Conservation (phyloP, 306 rosid species). For the Medicago truncatula region DNA sequence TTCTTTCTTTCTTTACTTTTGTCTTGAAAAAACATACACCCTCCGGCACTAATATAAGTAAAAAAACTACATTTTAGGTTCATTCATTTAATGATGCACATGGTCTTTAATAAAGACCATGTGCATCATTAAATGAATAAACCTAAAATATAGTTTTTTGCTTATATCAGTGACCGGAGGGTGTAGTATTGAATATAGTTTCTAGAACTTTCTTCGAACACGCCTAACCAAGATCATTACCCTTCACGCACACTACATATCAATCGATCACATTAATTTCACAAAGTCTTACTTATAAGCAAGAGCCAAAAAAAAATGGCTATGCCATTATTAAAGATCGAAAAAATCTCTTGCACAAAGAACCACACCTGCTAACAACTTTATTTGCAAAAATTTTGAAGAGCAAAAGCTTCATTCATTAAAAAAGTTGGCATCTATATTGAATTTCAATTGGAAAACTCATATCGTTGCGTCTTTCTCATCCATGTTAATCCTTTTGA, state of each 20-base stretch:
- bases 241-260: slow-evolving; percentile 61
- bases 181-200: no score
- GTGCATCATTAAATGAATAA: no score
- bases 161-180: no score
- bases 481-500: neutral
- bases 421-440: slow-evolving; percentile 11
- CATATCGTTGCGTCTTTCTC: no score
- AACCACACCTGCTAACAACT: slow-evolving; percentile 5
- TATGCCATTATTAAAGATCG: slow-evolving; percentile 30
- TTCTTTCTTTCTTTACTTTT: no score
- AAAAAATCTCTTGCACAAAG: neutral
- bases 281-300: slow-evolving; percentile 52
- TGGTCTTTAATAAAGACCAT: no score
- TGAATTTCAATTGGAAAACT: neutral
- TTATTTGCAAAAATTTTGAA: slow-evolving; percentile 9
- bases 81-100: no score
- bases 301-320: slow-evolving; percentile 35
- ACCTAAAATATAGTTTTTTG: no score
- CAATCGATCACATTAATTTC: slow-evolving; percentile 19
- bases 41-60: no score
- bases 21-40: no score
- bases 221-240: slow-evolving; percentile 16
- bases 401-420: slow-evolving; percentile 12
- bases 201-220: slow-evolving; percentile 25
- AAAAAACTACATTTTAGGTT: no score